Evolutionary conservation across 2,329 filamentous ascomycete genomes (phyloP).

Genomic region (Magnaporthiopsis rhizophila): DNA sequence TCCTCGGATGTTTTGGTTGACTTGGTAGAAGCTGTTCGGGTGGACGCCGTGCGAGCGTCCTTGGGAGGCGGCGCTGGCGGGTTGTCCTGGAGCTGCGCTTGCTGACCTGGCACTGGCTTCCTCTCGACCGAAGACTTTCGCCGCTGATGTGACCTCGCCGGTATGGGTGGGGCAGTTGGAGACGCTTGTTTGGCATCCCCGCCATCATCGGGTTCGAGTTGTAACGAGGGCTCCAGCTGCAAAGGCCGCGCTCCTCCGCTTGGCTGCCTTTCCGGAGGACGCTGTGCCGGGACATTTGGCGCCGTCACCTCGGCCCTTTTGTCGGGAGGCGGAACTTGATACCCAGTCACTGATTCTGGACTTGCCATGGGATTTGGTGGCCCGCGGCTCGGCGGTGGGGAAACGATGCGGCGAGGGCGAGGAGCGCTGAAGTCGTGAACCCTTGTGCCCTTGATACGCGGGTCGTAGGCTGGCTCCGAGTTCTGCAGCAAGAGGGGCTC

Average conservation of each 20-base stretch:
- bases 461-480: slow-evolving; percentile 48
- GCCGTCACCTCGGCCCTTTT: not conserved
- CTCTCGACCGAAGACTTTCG: slow-evolving; percentile 12
- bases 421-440: slow-evolving; percentile 61
- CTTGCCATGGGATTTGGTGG: not conserved
- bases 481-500: slow-evolving; percentile 30
- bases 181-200: too few relatives aligned
- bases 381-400: slow-evolving; percentile 13
- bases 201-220: too few relatives aligned
- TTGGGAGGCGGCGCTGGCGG: slow-evolving; percentile 17
- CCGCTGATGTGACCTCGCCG: too few relatives aligned
- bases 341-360: too few relatives aligned
- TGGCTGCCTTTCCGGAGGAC: not conserved
- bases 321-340: too few relatives aligned
- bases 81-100: slow-evolving; percentile 11
- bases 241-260: not conserved
- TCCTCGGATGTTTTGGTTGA: slow-evolving; percentile 25
- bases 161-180: too few relatives aligned
- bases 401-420: slow-evolving; percentile 34
- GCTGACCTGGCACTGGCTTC: slow-evolving; percentile 12
- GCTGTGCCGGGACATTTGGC: not conserved
- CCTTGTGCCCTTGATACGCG: slow-evolving; percentile 51
- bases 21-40: slow-evolving; percentile 23
- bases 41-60: slow-evolving; percentile 21
- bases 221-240: too few relatives aligned